phyloP scores from a whole-genome alignment of 176 grass and related monocot genomes.

The Pharus latifolius region DNA sequence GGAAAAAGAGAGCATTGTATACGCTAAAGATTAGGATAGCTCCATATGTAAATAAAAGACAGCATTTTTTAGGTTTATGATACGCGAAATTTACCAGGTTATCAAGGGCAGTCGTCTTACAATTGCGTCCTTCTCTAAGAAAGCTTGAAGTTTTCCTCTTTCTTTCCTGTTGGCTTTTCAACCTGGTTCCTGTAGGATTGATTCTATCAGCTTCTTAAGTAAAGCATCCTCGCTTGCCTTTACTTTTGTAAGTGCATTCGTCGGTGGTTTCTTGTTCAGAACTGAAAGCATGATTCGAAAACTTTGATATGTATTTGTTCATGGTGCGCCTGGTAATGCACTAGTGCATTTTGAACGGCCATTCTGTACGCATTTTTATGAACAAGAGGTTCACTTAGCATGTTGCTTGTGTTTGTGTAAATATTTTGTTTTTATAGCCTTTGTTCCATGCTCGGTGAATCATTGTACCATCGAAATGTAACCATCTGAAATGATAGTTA shows the following conservation, averaged over 20 bases:
- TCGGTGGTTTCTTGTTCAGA: not conserved
- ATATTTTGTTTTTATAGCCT: not conserved
- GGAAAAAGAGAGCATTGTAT: not conserved
- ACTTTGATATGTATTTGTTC: no score
- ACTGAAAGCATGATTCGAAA: not conserved
- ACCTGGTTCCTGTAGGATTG: not conserved
- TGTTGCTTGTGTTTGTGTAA: no score
- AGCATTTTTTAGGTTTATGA: no score
- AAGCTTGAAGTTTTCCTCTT: not conserved
- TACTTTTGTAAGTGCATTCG: not conserved
- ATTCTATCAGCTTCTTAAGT: not conserved
- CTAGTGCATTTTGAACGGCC: no score
- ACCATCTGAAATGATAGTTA: not conserved
- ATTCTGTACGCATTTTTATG: no score
- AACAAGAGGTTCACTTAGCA: no score
- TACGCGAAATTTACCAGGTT: not conserved
- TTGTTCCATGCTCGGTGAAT: not conserved
- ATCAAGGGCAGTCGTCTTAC: not conserved
- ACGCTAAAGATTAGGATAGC: not conserved
- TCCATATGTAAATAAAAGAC: not conserved
- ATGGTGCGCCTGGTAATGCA: no score
- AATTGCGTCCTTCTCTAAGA: not conserved
- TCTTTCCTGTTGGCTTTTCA: not conserved
- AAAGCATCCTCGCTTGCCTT: conserved; percentile 4
- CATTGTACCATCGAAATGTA: not conserved